phyloP scores from a whole-genome alignment of 1,284 basidiomycete genomes.

The Moesziomyces aphidis region DNA sequence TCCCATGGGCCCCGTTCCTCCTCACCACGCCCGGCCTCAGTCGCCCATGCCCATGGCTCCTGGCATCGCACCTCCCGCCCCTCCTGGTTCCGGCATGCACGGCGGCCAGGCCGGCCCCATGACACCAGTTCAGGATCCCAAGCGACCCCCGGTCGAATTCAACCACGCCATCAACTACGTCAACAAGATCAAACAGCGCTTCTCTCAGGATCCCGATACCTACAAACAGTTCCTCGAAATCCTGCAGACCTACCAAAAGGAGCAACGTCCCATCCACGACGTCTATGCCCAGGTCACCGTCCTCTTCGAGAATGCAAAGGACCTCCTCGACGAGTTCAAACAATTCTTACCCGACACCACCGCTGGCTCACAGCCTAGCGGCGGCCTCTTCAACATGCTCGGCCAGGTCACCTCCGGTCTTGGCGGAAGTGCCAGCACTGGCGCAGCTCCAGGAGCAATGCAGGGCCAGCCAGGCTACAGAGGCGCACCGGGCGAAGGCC shows the following conservation, averaged over 20 bases:
- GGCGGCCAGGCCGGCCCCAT: constrained; percentile 34
- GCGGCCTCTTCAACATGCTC: constrained; percentile 69
- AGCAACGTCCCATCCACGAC: constrained; percentile 86
- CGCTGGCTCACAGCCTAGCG: constrained; percentile 54
- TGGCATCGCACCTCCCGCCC: constrained; percentile 30
- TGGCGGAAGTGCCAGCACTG: constrained; percentile 24
- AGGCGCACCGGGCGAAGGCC: constrained; percentile 62
- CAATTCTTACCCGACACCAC: constrained; percentile 86
- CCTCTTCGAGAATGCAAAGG: constrained; percentile 91
- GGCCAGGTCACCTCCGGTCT: constrained; percentile 67
- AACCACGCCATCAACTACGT: constrained; percentile 98
- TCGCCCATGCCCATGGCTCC: constrained; percentile 47
- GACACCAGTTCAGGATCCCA: constrained; percentile 46
- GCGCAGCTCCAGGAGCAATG: constrained; percentile 36
- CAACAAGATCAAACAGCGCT: constrained; percentile 98
- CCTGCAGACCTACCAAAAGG: constrained; percentile 96
- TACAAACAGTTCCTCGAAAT: constrained; percentile 99
- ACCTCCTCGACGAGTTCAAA: constrained; percentile 94
- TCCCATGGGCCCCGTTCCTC: constrained; percentile 34
- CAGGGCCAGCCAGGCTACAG: constrained; percentile 27
- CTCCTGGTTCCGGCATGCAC: constrained; percentile 25
- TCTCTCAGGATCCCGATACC: constrained; percentile 88
- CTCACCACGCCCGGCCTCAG: constrained; percentile 47
- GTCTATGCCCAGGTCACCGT: constrained; percentile 92
- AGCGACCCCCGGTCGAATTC: constrained; percentile 78